phyloP scores from a whole-genome alignment of 2,329 filamentous ascomycete species.

The Claviceps humidiphila region DNA sequence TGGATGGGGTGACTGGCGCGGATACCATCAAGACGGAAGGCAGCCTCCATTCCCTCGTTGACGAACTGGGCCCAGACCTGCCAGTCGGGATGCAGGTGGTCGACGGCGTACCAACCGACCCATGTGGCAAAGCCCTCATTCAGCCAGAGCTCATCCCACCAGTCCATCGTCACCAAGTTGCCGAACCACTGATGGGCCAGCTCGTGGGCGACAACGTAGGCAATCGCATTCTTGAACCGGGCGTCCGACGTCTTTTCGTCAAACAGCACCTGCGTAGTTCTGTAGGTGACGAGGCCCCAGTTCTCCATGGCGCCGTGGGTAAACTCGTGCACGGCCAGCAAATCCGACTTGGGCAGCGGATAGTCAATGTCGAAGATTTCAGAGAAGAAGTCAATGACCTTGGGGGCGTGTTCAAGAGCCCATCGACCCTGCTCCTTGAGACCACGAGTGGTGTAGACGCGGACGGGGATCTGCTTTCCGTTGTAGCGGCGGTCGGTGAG shows the following conservation, averaged over 20 bases:
- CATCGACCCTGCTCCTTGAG: conserved; percentile 83
- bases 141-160: conserved; percentile 89
- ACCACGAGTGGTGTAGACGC: conserved; percentile 92
- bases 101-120: conserved; percentile 89
- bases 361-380: conserved; percentile 91
- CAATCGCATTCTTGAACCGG: conserved; percentile 82
- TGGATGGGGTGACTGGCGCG: conserved; percentile 92
- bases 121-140: conserved; percentile 97
- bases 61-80: conserved; percentile 97
- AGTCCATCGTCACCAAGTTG: conserved; percentile 92
- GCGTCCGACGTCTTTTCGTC: conserved; percentile 86
- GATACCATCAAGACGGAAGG: conserved; percentile 79
- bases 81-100: conserved; percentile 92
- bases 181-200: conserved; percentile 95
- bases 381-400: conserved; percentile 93
- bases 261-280: conserved; percentile 90
- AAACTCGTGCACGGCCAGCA: conserved; percentile 88
- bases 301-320: conserved; percentile 84
- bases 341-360: conserved; percentile 80
- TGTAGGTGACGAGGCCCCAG: conserved; percentile 92
- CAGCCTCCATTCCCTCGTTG: conserved; percentile 84
- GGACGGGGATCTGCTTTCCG: conserved; percentile 78
- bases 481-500: conserved; percentile 84
- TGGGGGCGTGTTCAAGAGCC: conserved; percentile 80
- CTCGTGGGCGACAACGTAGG: conserved; percentile 97